These are phyloP conservation scores for Metschnikowia arizonensis DNA, from an alignment of 805 yeast genomes.

Conservation along the genomic window DNA sequence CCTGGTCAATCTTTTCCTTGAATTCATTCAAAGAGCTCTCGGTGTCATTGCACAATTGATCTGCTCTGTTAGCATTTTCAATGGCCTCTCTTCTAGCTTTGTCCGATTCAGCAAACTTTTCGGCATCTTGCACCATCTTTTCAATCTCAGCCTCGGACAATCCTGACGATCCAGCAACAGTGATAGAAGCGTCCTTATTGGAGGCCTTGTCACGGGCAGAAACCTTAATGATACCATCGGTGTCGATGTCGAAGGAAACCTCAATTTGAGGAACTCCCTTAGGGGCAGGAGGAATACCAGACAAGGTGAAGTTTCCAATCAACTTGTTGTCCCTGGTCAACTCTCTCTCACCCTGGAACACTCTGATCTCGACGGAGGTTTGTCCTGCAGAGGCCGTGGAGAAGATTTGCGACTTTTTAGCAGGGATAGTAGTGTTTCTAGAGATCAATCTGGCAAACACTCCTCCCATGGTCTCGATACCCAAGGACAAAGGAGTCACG, in stretches of 20 bases:
- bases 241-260: slow-evolving; percentile 94
- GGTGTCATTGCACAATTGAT: slow-evolving; percentile 59
- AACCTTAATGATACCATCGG: slow-evolving; percentile 96
- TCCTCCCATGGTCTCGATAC: slow-evolving; percentile 98
- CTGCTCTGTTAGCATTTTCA: slow-evolving; percentile 82
- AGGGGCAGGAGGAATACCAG: slow-evolving; percentile 95
- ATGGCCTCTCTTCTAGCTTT: slow-evolving; percentile 80
- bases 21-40: slow-evolving; percentile 46
- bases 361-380: slow-evolving; percentile 95
- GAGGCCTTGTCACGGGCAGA: slow-evolving; percentile 92
- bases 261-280: slow-evolving; percentile 93
- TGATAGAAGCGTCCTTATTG: slow-evolving; percentile 89
- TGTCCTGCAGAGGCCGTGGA: slow-evolving; percentile 96
- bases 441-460: slow-evolving; percentile 88
- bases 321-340: slow-evolving; percentile 96
- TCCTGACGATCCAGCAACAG: slow-evolving; percentile 95
- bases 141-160: slow-evolving; percentile 86
- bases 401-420: slow-evolving; percentile 92
- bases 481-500: slow-evolving; percentile 84
- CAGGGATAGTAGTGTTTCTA: slow-evolving; percentile 95
- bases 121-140: slow-evolving; percentile 87
- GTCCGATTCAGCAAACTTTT: slow-evolving; percentile 83
- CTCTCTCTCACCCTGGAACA: slow-evolving; percentile 99
- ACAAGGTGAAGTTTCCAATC: slow-evolving; percentile 91
- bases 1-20: slow-evolving; percentile 44